These are phyloP conservation scores for Sclerotinia borealis DNA, from an alignment of 2,329 filamentous ascomycete genomes.

Conservation along the genomic window DNA sequence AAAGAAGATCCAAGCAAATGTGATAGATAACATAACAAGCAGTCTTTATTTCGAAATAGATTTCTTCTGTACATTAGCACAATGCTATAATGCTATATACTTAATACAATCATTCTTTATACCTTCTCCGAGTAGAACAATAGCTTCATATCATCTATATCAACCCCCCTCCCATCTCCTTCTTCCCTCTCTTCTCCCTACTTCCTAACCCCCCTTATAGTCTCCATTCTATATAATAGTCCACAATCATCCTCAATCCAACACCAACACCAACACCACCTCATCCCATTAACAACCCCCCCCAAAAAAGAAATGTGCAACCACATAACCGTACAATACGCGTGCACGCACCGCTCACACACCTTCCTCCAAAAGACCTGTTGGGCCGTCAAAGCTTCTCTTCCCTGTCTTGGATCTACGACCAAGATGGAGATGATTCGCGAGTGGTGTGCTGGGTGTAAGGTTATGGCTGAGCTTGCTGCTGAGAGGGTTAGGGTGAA, in stretches of 20 bases:
- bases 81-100: neutral
- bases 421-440: neutral
- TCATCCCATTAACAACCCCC: neutral
- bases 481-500: neutral
- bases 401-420: neutral
- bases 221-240: no score
- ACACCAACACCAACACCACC: neutral
- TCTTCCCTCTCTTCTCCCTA: neutral
- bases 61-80: no score
- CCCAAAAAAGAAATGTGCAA: neutral
- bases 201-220: neutral
- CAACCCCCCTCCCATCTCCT: neutral
- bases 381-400: neutral
- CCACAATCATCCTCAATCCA: no score
- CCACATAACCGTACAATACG: neutral
- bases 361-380: neutral
- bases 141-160: neutral
- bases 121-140: neutral
- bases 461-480: neutral
- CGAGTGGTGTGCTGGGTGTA: neutral
- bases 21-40: no score
- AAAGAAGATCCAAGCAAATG: no score
- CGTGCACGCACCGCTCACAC: neutral
- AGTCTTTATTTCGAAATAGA: no score
- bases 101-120: neutral